These are phyloP conservation scores for Angomonas ambiguus DNA, from an alignment of 208 protist genomes.

Conservation along the genomic window DNA sequence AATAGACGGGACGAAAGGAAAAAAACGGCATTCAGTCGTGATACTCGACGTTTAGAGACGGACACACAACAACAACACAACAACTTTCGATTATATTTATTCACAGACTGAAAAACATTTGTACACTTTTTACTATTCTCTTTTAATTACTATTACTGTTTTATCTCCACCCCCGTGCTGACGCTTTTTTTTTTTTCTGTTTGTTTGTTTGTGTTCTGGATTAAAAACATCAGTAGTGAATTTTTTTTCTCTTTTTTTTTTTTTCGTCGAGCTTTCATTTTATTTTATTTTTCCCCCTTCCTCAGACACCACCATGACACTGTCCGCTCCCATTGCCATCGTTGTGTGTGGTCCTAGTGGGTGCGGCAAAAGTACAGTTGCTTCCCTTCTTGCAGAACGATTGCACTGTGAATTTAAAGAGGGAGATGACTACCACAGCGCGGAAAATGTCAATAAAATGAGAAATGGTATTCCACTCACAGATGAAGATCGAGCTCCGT, in stretches of 20 bases:
- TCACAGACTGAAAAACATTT: no score
- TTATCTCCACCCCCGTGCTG: no score
- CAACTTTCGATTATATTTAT: no score
- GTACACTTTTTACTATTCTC: no score
- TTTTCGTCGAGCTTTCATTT: no score
- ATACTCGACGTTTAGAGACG: no score
- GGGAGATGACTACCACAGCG: slow-evolving; percentile 69
- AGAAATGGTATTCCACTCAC: slow-evolving; percentile 46
- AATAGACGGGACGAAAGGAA: no score
- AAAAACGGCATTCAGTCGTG: no score
- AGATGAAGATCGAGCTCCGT: slow-evolving; percentile 71
- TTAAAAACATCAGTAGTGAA: background rate
- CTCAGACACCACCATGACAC: background rate
- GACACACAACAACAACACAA: no score
- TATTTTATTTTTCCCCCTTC: background rate
- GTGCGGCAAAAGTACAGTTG: slow-evolving; percentile 77
- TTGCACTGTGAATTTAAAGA: slow-evolving; percentile 52
- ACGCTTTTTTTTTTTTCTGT: no score
- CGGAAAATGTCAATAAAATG: slow-evolving; percentile 64
- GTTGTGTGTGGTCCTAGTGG: slow-evolving; percentile 72
- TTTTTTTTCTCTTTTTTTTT: slow-evolving; percentile 10
- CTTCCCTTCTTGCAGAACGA: slow-evolving; percentile 26
- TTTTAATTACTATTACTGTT: no score
- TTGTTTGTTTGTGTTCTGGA: background rate
- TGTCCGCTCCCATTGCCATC: slow-evolving; percentile 16